These are phyloP conservation scores for Coniochaeta sp. DNA, from an alignment of 2,329 filamentous ascomycete species.

Conservation along the genomic window DNA sequence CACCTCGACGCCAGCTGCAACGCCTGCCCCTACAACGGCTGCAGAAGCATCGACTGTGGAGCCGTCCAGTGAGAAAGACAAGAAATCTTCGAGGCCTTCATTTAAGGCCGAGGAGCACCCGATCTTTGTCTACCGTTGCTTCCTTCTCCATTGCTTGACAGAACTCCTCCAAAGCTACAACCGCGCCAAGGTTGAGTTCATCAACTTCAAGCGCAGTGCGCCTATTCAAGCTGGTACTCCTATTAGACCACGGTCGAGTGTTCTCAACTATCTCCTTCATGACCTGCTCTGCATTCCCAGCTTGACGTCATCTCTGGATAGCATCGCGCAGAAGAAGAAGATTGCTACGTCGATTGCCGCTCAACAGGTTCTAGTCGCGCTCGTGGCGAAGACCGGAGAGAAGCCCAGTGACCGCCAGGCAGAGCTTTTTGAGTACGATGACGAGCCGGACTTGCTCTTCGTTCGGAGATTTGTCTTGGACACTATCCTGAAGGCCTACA, in stretches of 20 bases:
- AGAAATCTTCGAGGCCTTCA: slow-evolving; percentile 60
- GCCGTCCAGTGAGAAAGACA: slow-evolving; percentile 39
- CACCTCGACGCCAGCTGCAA: slow-evolving; percentile 10
- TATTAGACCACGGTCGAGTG: slow-evolving; percentile 85
- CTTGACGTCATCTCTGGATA: slow-evolving; percentile 63
- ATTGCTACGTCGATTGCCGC: slow-evolving; percentile 78
- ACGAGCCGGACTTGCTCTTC: slow-evolving; percentile 79
- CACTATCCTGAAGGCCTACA: slow-evolving; percentile 85
- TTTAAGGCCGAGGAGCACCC: slow-evolving; percentile 93
- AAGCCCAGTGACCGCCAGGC: slow-evolving; percentile 50
- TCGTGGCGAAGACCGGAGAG: slow-evolving; percentile 85
- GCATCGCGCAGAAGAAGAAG: slow-evolving; percentile 75
- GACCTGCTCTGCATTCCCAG: slow-evolving; percentile 60
- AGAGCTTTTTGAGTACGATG: slow-evolving; percentile 59
- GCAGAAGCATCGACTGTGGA: slow-evolving; percentile 2
- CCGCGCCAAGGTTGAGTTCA: slow-evolving; percentile 94
- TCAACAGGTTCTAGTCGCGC: slow-evolving; percentile 75
- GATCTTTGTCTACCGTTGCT: slow-evolving; percentile 94
- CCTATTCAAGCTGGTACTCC: slow-evolving; percentile 79
- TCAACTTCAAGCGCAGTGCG: slow-evolving; percentile 94
- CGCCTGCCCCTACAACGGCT: slow-evolving; percentile 6
- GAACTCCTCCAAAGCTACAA: slow-evolving; percentile 91
- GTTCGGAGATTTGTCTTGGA: slow-evolving; percentile 94
- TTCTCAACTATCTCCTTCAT: slow-evolving; percentile 89
- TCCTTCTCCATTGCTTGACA: slow-evolving; percentile 83